These are phyloP conservation scores for Aspergillus clavatus DNA, from an alignment of 2,329 filamentous ascomycete species.

Conservation along the genomic window DNA sequence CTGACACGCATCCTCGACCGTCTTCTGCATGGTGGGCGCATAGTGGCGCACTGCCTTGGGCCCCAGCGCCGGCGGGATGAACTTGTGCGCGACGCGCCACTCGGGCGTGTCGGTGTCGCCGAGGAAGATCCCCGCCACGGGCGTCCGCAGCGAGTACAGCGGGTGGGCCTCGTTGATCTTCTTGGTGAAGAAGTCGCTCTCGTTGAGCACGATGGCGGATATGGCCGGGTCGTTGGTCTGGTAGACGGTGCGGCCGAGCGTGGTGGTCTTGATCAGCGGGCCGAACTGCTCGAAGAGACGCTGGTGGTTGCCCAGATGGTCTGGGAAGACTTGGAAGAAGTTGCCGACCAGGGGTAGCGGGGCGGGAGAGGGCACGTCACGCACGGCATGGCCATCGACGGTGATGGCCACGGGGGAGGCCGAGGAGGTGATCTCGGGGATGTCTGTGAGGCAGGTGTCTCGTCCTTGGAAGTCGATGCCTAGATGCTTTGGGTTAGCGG, in stretches of 20 bases:
- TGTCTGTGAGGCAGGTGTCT: conserved; percentile 10
- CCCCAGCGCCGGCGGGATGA: conserved; percentile 54
- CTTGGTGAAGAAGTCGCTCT: conserved; percentile 53
- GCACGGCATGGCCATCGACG: conserved; percentile 27
- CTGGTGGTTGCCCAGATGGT: conserved; percentile 55
- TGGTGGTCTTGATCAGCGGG: conserved; percentile 49
- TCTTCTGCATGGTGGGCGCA: conserved; percentile 54
- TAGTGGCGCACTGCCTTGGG: conserved; percentile 60
- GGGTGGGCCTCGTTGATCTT: conserved; percentile 39
- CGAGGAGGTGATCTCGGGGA: conserved; percentile 13
- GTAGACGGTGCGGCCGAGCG: conserved; percentile 48
- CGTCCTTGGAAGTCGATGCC: conserved; percentile 19
- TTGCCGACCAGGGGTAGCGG: conserved; percentile 45
- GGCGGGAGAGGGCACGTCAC: conserved; percentile 20
- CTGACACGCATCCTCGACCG: conserved; percentile 48
- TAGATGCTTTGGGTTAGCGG: neutral
- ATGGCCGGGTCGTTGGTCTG: conserved; percentile 50
- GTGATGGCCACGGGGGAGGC: conserved; percentile 19
- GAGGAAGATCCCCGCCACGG: conserved; percentile 28
- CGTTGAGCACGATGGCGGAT: conserved; percentile 44
- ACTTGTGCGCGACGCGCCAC: conserved; percentile 53
- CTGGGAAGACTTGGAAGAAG: conserved; percentile 53
- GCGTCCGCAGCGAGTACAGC: conserved; percentile 24
- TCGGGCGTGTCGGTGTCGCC: conserved; percentile 30
- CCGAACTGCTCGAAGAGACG: conserved; percentile 52